Evolutionary conservation across 768 basidiomycete species (phyloP), one percentile per base, ranked within the genome.

Genomic region (Obba rivulosa): DNA sequence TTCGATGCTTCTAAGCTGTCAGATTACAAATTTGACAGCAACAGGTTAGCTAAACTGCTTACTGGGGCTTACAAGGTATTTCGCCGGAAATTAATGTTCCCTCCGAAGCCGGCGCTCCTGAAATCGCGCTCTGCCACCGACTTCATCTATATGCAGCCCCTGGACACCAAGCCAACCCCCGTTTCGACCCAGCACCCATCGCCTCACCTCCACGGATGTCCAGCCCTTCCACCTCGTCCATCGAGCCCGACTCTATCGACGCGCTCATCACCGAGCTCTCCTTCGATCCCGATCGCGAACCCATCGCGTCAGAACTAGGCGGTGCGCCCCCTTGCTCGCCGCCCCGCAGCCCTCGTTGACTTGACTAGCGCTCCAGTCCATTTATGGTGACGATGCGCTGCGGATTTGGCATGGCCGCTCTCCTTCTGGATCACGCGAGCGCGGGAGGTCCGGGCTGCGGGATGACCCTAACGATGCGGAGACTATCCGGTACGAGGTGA

Each of bases 351-450:
- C 44, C 44, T 22, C 46, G 37, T 35, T 46, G 45, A 39, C 36
- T 45, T 39, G 41, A 24, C 38, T 59, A 85, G 89, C 86, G 14
- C 68, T 92, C n/a, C 83, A 81, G 61, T 87, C 87, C 21, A 92
- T 92, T 57, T 92, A 91, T 57, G 88, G 87, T 36, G 79, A 84
- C 8, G 68, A 77, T 36, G 72, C 82, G 13, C 70, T 91, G 34
- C 71, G 69, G n/a, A 63, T 80, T 25, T 89, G 83, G 81, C 56
- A 43, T 0, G 39, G 24, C 1, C 35, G 38, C 4, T 51, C 55
- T 0, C 43, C 55, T 14, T 49, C 36, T 17, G 48, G 20, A 20
- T 49, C 55, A 34, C 48, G 52, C 48, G 54, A 49, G 48, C 58
- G 52, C 53, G 59, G 54, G 22, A 53, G 22, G 47, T 43, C 41